Evolutionary conservation across 2,329 filamentous ascomycete genomes (phyloP), one percentile per base, ranked within the genome.

Genomic region (Stachybotrys elegans): DNA sequence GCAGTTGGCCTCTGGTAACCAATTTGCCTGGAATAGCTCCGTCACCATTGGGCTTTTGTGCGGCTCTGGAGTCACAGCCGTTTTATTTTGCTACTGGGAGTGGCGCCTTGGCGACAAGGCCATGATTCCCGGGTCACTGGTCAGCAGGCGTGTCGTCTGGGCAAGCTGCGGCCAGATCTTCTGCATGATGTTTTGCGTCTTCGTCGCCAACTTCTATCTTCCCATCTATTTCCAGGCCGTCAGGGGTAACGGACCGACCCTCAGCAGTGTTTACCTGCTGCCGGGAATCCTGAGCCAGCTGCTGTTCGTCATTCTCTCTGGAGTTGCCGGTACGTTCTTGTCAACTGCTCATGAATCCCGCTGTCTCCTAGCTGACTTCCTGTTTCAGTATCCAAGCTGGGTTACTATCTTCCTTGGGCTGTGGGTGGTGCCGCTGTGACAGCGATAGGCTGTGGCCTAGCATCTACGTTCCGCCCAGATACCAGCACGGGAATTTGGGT

Each of bases 341-440:
- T 9, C 14, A 29, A 8, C 14, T 14, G 9, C 9, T 29, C 14
- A 8, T 8, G 8, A 9, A 29, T 29, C 8, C 25, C 25, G 8
- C 25, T 29, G 8, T 29, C 14, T 8, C 14, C 25, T 29, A 9
- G 8, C 25, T 29, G 25, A 29, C 25, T 29, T n/a, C 9, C 25
- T 29, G 45, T 16, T 25, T 12, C 46, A 42, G 44, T 49, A 23
- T 42, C 50, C 14, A 44, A 41, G 29, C 12, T 59, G 13, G 66
- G 67, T 13, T 66, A 68, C 42, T 68, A 68, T 36, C 57, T 48
- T 13, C 65, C 53, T 4, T 58, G 55, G 35, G 60, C 67, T 58
- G 55, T 66, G 7, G 19, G 50, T 11, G 57, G 58, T 2, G 47
- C 56, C 6, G 44, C 58, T 48, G 46, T 54, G 42, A 55, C 42